Percentiles rank a stretch among this genome's conserved stretches.
Evolutionary conservation across 129 eudicot genomes (phyloP).

Genomic region (Arctium lappa): DNA sequence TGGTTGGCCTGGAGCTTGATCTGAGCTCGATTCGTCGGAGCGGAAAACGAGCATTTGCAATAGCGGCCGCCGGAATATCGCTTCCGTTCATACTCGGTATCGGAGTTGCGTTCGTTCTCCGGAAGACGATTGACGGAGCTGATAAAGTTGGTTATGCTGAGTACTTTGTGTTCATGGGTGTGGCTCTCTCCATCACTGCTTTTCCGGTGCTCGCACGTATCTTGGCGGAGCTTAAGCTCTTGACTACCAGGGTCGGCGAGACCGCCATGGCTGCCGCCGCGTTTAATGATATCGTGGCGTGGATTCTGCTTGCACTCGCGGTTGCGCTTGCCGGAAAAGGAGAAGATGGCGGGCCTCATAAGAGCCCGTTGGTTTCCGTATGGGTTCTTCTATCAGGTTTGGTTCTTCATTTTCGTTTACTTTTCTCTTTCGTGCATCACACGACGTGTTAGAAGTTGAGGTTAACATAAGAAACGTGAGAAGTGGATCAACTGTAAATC

Average conservation of each 20-base stretch:
- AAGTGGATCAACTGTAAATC: too few relatives aligned
- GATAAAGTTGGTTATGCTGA: conserved; percentile 59
- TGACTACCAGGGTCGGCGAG: conserved; percentile 75
- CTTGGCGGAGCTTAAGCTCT: conserved; percentile 78
- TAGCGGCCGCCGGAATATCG: conserved; percentile 78
- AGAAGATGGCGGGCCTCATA: conserved; percentile 47
- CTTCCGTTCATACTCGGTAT: conserved; percentile 64
- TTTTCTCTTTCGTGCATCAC: not conserved
- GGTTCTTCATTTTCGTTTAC: not conserved
- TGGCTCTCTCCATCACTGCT: conserved; percentile 85
- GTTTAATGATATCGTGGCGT: conserved; percentile 80
- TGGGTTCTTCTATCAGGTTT: conserved; percentile 78
- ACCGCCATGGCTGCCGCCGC: conserved; percentile 97
- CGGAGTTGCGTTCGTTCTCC: conserved; percentile 60
- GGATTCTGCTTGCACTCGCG: conserved; percentile 85
- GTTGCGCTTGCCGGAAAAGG: conserved; percentile 72
- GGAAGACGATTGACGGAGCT: conserved; percentile 50
- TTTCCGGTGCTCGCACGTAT: conserved; percentile 92
- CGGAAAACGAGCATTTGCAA: conserved; percentile 59
- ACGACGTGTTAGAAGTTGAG: too few relatives aligned
- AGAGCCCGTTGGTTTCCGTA: conserved; percentile 66
- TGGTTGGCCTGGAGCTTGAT: conserved; percentile 86
- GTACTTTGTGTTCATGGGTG: conserved; percentile 79
- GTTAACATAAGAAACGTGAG: too few relatives aligned
- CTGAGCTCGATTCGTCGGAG: conserved; percentile 57